Evolutionary conservation across 1,139 yeast species (phyloP).

Genomic region (Lizanozyma gosingica): DNA sequence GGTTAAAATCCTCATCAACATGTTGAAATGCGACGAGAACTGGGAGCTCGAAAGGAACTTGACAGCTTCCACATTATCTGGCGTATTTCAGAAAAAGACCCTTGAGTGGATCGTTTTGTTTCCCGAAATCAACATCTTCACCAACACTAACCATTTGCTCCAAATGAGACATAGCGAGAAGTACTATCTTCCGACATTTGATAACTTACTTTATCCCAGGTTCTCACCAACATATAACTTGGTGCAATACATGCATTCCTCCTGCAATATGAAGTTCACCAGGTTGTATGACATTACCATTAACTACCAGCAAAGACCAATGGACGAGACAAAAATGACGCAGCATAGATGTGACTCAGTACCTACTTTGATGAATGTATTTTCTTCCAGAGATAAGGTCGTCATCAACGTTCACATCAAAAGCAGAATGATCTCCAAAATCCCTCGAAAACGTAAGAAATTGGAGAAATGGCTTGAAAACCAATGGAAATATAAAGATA

Average conservation of each 20-base stretch:
- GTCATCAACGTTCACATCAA: constrained; percentile 42
- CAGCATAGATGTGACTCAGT: constrained; percentile 9
- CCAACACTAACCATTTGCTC: constrained; percentile 32
- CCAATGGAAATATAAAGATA: constrained; percentile 65
- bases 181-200: constrained; percentile 43
- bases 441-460: constrained; percentile 44
- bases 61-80: constrained; percentile 15
- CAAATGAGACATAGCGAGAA: constrained; percentile 44
- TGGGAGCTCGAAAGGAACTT: constrained; percentile 44
- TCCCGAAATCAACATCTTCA: constrained; percentile 68
- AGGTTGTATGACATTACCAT: constrained; percentile 48
- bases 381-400: constrained; percentile 34
- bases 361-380: constrained; percentile 51
- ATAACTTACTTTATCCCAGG: constrained; percentile 58
- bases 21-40: constrained; percentile 49
- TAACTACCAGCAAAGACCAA: constrained; percentile 22
- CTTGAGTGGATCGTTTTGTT: constrained; percentile 53
- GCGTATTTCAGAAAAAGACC: constrained; percentile 16
- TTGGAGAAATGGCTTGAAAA: constrained; percentile 67
- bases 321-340: background rate
- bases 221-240: constrained; percentile 44
- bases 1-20: constrained; percentile 27
- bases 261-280: constrained; percentile 21
- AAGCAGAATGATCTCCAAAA: constrained; percentile 33
- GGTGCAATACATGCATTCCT: constrained; percentile 34